Conservation (phyloP, 2,329 filamentous ascomycete genomes). For the Claviceps paspali region DNA sequence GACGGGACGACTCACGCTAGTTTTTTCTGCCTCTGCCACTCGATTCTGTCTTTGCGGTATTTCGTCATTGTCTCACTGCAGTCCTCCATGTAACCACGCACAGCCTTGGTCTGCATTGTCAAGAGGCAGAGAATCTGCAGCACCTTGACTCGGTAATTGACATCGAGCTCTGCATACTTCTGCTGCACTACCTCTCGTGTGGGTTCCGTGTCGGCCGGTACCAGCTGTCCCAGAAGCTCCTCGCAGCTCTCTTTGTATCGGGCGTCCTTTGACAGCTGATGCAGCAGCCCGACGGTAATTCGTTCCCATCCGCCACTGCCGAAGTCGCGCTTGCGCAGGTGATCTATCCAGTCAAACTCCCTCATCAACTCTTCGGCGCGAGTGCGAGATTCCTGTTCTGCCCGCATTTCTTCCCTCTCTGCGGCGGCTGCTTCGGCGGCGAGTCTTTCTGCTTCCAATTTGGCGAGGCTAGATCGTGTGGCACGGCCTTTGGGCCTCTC, state of each 20-base stretch:
- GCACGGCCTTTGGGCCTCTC: conserved; percentile 52
- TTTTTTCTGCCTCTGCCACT: conserved; percentile 67
- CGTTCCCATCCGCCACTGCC: conserved; percentile 80
- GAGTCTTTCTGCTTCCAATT: conserved; percentile 57
- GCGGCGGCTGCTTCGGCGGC: conserved; percentile 43
- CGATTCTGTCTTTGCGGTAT: conserved; percentile 90
- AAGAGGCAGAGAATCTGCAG: conserved; percentile 79
- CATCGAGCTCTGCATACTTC: conserved; percentile 61
- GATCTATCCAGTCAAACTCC: conserved; percentile 71
- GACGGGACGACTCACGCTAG: conserved; percentile 46
- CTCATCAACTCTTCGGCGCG: conserved; percentile 62
- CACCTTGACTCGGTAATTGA: conserved; percentile 67
- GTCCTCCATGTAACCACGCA: conserved; percentile 80
- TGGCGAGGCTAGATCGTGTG: conserved; percentile 74
- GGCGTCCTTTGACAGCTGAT: conserved; percentile 68
- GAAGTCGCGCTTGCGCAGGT: conserved; percentile 71
- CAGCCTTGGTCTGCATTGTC: conserved; percentile 69
- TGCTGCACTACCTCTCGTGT: conserved; percentile 56
- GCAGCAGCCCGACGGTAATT: conserved; percentile 72
- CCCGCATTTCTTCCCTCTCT: conserved; percentile 31
- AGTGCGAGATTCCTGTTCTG: conserved; percentile 38
- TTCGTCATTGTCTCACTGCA: conserved; percentile 90
- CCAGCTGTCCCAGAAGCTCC: conserved; percentile 64
- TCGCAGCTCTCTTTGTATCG: conserved; percentile 59
- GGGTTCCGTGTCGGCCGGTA: conserved; percentile 61